A percentile compares a stretch with the other conserved stretches of the same genome.
Conservation (phyloP, 257 asterid species). For the Perilla frutescens region DNA sequence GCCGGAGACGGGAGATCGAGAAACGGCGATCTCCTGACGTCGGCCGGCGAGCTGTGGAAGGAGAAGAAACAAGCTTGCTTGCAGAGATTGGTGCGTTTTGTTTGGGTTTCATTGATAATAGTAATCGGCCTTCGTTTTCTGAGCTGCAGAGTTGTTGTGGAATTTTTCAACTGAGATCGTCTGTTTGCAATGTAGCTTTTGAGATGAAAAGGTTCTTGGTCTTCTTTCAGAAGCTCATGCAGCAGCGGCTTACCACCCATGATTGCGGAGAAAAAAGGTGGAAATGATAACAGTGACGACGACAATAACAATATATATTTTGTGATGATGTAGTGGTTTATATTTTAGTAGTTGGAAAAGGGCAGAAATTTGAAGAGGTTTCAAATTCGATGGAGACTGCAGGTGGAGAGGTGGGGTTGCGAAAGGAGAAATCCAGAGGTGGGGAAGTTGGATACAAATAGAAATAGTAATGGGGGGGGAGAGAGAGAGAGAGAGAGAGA, state of each 20-base stretch:
- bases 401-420: constrained; percentile 30
- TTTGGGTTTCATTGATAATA: constrained; percentile 6
- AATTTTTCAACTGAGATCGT: constrained; percentile 49
- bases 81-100: constrained; percentile 45
- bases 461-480: constrained; percentile 29
- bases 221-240: constrained; percentile 76
- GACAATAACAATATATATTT: not conserved
- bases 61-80: constrained; percentile 68
- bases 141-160: constrained; percentile 40
- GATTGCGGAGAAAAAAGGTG: not conserved
- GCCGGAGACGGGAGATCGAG: constrained; percentile 58
- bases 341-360: constrained; percentile 22
- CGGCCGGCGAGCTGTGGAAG: constrained; percentile 57
- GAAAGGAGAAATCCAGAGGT: constrained; percentile 37
- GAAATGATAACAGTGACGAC: not conserved
- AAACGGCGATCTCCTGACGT: constrained; percentile 59
- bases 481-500: constrained; percentile 18
- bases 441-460: constrained; percentile 39
- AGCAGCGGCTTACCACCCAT: constrained; percentile 58
- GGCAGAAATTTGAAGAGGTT: constrained; percentile 48
- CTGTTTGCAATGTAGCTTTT: constrained; percentile 55
- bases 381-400: constrained; percentile 31
- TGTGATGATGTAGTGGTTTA: not conserved
- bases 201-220: constrained; percentile 83
- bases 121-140: constrained; percentile 42